Conservation (phyloP, 768 basidiomycete genomes). For the Leccinum subtestaceum region DNA sequence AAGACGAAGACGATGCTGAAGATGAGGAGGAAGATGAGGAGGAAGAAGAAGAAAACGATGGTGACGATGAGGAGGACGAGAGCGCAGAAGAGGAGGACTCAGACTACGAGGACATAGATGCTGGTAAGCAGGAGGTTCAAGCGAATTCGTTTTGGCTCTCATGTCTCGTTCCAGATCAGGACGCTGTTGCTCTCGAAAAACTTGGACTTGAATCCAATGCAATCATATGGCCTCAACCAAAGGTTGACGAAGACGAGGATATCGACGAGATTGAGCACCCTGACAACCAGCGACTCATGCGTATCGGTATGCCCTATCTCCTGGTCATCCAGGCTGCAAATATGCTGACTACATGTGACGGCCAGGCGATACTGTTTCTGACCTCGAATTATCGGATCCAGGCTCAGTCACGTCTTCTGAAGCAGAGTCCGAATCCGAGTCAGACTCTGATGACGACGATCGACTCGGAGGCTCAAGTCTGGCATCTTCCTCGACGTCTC, state of each 20-base stretch:
- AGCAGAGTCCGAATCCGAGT: slow-evolving; percentile 41
- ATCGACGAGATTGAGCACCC: slow-evolving; percentile 58
- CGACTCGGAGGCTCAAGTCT: slow-evolving; percentile 32
- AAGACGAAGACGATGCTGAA: slow-evolving; percentile 31
- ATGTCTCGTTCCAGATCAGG: slow-evolving; percentile 43
- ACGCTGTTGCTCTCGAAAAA: slow-evolving; percentile 37
- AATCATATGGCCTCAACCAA: slow-evolving; percentile 74
- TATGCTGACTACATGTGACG: slow-evolving; percentile 2
- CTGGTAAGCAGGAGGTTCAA: slow-evolving; percentile 43
- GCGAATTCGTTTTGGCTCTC: not conserved
- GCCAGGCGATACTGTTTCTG: slow-evolving; percentile 56
- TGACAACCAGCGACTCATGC: slow-evolving; percentile 73
- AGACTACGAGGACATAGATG: slow-evolving; percentile 66
- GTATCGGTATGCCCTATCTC: slow-evolving; percentile 51
- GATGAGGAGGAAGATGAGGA: slow-evolving; percentile 13
- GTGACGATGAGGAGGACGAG: slow-evolving; percentile 31
- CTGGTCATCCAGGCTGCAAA: not conserved
- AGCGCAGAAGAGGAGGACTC: slow-evolving; percentile 44
- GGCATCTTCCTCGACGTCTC: slow-evolving; percentile 49
- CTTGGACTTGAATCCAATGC: slow-evolving; percentile 77
- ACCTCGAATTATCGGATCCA: slow-evolving; percentile 59
- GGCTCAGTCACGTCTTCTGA: slow-evolving; percentile 55
- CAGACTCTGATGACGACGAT: slow-evolving; percentile 41
- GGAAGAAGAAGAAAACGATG: slow-evolving; percentile 1
- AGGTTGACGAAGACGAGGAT: slow-evolving; percentile 59